Conservation (phyloP, 2,329 filamentous ascomycete genomes). For the Penicillium sp. region DNA sequence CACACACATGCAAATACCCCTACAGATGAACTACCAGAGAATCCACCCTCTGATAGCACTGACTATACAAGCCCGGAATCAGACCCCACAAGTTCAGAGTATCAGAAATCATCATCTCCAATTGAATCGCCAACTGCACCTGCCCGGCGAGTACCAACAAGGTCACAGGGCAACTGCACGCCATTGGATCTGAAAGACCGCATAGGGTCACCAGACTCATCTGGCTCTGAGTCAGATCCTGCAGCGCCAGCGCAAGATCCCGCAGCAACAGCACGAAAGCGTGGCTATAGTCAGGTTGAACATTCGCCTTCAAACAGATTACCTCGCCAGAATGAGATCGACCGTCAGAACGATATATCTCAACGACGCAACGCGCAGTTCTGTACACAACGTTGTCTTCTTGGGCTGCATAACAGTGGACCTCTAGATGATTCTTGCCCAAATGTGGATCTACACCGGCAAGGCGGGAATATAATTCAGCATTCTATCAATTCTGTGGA, state of each 20-base stretch:
- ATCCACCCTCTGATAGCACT: neutral
- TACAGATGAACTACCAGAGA: neutral
- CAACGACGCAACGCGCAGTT: conserved; percentile 2
- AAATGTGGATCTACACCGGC: conserved; percentile 21
- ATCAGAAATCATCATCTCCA: neutral
- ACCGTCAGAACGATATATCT: neutral
- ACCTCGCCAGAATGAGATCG: neutral
- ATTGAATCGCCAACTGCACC: neutral
- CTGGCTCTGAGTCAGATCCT: conserved; percentile 15
- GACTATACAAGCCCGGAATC: neutral
- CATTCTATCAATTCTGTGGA: conserved; percentile 15
- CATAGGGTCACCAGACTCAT: conserved; percentile 6
- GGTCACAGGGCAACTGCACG: neutral
- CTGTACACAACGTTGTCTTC: conserved; percentile 28
- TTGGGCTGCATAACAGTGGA: conserved; percentile 22
- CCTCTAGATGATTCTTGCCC: conserved; percentile 24
- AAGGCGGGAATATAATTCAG: neutral
- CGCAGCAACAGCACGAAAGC: conserved; percentile 7
- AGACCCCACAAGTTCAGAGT: neutral
- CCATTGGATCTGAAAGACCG: neutral
- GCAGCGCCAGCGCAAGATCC: too few relatives aligned
- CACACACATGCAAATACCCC: neutral
- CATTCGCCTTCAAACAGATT: conserved; percentile 14
- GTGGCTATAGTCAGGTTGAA: conserved; percentile 23
- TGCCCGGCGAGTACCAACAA: neutral